Evolutionary conservation across 164 flowering plant species (phyloP).

Genomic region (Paratinospora sagittata): DNA sequence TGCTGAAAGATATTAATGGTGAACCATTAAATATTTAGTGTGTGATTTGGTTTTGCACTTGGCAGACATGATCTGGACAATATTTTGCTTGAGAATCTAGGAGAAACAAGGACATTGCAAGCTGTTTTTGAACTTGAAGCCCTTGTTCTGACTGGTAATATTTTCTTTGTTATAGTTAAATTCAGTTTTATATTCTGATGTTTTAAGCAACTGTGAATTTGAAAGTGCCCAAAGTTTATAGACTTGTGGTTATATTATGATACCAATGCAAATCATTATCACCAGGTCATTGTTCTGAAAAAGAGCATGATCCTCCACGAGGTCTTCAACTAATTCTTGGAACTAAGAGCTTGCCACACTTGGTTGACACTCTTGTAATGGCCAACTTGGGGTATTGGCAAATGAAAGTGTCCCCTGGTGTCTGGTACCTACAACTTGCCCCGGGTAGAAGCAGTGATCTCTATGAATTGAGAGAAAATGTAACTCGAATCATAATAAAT

Average conservation of each 20-base stretch:
- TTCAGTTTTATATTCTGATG: not conserved
- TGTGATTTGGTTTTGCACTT: slow-evolving; percentile 16
- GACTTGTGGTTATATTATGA: not conserved
- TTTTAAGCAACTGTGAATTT: not conserved
- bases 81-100: slow-evolving; percentile 94
- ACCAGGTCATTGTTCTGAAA: slow-evolving; percentile 96
- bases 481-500: slow-evolving; percentile 64
- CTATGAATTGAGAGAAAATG: slow-evolving; percentile 54
- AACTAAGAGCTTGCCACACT: slow-evolving; percentile 69
- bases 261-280: slow-evolving; percentile 9
- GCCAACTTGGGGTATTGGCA: slow-evolving; percentile 99
- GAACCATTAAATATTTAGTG: not conserved
- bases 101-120: slow-evolving; percentile 76
- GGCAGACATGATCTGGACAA: slow-evolving; percentile 95
- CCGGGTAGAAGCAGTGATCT: slow-evolving; percentile 96
- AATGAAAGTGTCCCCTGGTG: slow-evolving; percentile 96
- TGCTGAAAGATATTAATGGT: not conserved
- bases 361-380: slow-evolving; percentile 97
- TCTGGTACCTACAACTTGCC: slow-evolving; percentile 95
- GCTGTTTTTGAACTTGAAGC: slow-evolving; percentile 97
- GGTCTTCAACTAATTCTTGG: slow-evolving; percentile 98
- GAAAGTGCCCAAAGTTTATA: not conserved
- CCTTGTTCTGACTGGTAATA: slow-evolving; percentile 84
- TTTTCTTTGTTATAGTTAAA: not conserved
- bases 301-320: slow-evolving; percentile 92